These are phyloP conservation scores for Yamadazyma buinensis DNA, from an alignment of 1,139 yeast species.

Conservation along the genomic window DNA sequence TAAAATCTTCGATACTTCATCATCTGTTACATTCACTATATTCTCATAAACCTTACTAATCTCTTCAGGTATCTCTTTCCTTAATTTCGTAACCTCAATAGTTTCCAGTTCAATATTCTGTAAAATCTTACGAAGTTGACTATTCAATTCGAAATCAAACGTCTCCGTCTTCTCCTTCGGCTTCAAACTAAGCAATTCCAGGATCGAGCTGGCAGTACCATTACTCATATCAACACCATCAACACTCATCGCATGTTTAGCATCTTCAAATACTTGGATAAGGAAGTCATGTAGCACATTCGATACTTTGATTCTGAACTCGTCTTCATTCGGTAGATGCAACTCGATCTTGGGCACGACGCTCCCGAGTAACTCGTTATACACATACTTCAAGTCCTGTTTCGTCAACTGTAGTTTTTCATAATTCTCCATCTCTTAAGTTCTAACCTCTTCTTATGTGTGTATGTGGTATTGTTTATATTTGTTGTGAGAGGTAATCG, in stretches of 20 bases:
- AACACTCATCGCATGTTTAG: conserved; percentile 47
- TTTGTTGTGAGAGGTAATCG: no score
- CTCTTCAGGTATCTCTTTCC: conserved; percentile 49
- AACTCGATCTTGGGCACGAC: conserved; percentile 41
- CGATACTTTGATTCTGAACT: conserved; percentile 42
- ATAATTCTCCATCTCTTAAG: conserved; percentile 11
- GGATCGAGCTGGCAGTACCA: conserved; percentile 10
- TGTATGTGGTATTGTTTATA: no score
- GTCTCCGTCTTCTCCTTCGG: conserved; percentile 52
- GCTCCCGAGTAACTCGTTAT: conserved; percentile 35
- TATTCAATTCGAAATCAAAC: conserved; percentile 57
- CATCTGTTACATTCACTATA: conserved; percentile 28
- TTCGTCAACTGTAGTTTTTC: conserved; percentile 44
- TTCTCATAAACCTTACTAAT: conserved; percentile 26
- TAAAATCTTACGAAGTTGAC: conserved; percentile 48
- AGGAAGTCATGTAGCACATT: conserved; percentile 42
- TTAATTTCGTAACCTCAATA: conserved; percentile 45
- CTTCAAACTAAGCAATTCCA: conserved; percentile 27
- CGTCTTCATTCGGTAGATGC: conserved; percentile 51
- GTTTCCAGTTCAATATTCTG: conserved; percentile 57
- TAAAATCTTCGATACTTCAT: conserved; percentile 26
- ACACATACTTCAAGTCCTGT: conserved; percentile 50
- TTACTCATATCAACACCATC: conserved; percentile 37
- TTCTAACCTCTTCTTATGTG: no score
- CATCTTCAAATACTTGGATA: conserved; percentile 47